Evolutionary conservation across 1,139 yeast species (phyloP).

Genomic region (Pichia sp.): DNA sequence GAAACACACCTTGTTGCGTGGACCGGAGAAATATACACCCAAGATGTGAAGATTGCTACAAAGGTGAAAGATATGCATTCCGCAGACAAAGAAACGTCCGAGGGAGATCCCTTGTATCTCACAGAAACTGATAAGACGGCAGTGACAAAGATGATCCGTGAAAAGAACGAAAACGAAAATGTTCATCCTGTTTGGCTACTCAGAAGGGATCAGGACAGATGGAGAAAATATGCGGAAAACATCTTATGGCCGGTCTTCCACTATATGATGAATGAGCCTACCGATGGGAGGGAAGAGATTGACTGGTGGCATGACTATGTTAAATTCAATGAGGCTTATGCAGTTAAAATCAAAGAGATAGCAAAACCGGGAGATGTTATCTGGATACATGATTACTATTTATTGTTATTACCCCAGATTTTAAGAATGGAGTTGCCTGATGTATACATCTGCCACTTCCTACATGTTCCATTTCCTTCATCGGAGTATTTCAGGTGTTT

Average conservation of each 20-base stretch:
- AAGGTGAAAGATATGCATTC: slow-evolving; percentile 2
- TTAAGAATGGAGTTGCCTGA: slow-evolving; percentile 77
- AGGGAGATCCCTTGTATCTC: slow-evolving; percentile 59
- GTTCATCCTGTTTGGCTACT: slow-evolving; percentile 86
- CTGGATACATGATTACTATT: slow-evolving; percentile 93
- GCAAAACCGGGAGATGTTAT: slow-evolving; percentile 89
- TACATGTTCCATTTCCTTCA: slow-evolving; percentile 92
- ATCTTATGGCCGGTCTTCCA: slow-evolving; percentile 94
- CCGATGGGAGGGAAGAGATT: slow-evolving; percentile 67
- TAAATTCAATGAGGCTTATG: slow-evolving; percentile 83
- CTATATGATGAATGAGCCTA: slow-evolving; percentile 70
- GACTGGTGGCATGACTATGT: slow-evolving; percentile 92
- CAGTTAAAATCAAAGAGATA: slow-evolving; percentile 64
- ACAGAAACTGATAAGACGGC: slow-evolving; percentile 50
- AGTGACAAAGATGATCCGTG: slow-evolving; percentile 43
- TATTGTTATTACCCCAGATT: slow-evolving; percentile 79
- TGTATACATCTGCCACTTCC: slow-evolving; percentile 74
- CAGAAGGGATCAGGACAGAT: slow-evolving; percentile 63
- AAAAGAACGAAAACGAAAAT: slow-evolving; percentile 44
- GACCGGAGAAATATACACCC: slow-evolving; percentile 69
- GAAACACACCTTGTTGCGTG: slow-evolving; percentile 87
- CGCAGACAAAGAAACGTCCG: slow-evolving; percentile 13
- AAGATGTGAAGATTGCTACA: slow-evolving; percentile 1
- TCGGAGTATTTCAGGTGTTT: slow-evolving; percentile 91
- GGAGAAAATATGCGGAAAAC: slow-evolving; percentile 88